Percentiles rank a stretch among this genome's conserved stretches.
phyloP scores from a whole-genome alignment of 2,329 filamentous ascomycete species.

The Cordyceps pruinosa region DNA sequence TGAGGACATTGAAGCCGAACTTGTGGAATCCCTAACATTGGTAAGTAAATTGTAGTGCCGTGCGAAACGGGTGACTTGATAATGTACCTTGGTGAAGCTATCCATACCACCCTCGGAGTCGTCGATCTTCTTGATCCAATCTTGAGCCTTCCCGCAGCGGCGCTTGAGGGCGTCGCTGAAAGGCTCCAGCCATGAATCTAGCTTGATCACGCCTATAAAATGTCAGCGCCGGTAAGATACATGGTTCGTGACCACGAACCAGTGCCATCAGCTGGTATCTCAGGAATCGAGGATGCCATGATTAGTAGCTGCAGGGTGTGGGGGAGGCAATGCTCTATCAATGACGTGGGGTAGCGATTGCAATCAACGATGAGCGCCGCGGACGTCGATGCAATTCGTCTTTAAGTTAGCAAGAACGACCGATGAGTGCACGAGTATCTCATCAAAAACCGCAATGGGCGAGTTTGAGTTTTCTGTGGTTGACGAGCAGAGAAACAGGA shows the following conservation, averaged over 20 bases:
- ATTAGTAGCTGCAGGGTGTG: constrained; percentile 6
- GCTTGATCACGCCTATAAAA: constrained; percentile 65
- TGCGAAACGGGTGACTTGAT: not conserved
- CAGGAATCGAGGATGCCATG: constrained; percentile 28
- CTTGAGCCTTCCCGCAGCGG: constrained; percentile 70
- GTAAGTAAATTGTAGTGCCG: constrained; percentile 14
- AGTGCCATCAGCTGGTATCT: constrained; percentile 62
- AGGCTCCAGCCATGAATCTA: constrained; percentile 85
- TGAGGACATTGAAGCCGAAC: constrained; percentile 76
- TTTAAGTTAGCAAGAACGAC: not conserved
- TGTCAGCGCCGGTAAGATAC: not conserved
- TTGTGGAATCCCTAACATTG: constrained; percentile 66
- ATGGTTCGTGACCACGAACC: constrained; percentile 40
- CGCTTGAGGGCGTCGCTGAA: constrained; percentile 71
- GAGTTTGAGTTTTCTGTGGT: not conserved
- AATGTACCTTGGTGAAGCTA: constrained; percentile 72
- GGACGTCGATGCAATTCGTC: not conserved
- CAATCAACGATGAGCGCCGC: not conserved
- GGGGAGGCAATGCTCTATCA: not conserved
- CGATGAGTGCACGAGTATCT: not conserved
- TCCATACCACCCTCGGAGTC: constrained; percentile 82
- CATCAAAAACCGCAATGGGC: not conserved
- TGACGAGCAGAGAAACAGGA: constrained; percentile 5
- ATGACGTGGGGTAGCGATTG: constrained; percentile 10
- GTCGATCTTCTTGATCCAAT: constrained; percentile 81